Conservation (phyloP, 257 asterid species). For the Solanum peruvianum region DNA sequence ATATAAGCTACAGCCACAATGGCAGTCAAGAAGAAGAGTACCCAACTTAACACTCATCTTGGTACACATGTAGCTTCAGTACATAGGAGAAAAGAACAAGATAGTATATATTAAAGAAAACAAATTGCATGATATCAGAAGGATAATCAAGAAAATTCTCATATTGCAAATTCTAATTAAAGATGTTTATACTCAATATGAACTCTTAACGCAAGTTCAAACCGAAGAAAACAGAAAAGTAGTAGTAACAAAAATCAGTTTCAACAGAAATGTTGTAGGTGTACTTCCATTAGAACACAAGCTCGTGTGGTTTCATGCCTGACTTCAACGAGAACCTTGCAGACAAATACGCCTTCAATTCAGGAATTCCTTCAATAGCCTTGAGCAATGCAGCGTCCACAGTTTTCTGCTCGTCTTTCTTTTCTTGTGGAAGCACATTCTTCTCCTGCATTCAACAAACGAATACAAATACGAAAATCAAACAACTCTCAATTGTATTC, state of each 20-base stretch:
- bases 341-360: conserved; percentile 20
- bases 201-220: background rate
- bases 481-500: background rate
- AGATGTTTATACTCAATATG: background rate
- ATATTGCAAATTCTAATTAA: background rate
- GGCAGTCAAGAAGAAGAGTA: conserved; percentile 36
- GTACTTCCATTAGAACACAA: conserved; percentile 11
- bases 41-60: conserved; percentile 15
- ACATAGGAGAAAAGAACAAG: background rate
- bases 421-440: conserved; percentile 14
- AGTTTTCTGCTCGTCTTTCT: conserved; percentile 26
- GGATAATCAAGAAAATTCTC: background rate
- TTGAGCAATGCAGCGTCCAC: conserved; percentile 14
- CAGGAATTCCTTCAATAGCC: conserved; percentile 16
- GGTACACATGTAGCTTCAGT: conserved; percentile 19
- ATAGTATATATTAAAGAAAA: background rate
- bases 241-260: background rate
- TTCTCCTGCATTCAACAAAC: conserved; percentile 12
- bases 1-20: conserved; percentile 31
- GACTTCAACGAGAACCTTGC: conserved; percentile 29
- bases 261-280: background rate
- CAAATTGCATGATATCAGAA: background rate
- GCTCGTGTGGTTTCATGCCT: conserved; percentile 34
- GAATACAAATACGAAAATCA: background rate
- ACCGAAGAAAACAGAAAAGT: background rate